phyloP scores from a whole-genome alignment of 1,284 basidiomycete species.

The Ganoderma leucocontextum region DNA sequence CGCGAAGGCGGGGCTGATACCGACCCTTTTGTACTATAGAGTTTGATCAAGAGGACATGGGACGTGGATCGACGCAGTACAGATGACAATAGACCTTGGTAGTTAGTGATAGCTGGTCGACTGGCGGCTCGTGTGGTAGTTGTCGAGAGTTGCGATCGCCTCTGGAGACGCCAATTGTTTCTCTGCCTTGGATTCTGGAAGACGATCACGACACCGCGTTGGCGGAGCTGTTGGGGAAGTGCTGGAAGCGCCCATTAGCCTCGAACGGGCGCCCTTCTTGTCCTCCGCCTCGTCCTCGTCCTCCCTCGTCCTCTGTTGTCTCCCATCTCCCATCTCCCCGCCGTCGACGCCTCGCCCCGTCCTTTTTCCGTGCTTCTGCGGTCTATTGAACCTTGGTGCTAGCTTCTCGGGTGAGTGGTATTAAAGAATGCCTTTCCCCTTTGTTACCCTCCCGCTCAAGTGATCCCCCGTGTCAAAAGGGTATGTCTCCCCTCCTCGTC shows the following conservation, averaged over 20 bases:
- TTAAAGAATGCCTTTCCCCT: slow-evolving; percentile 19
- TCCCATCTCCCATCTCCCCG: slow-evolving; percentile 2
- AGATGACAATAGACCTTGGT: background rate
- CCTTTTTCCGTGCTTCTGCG: slow-evolving; percentile 4
- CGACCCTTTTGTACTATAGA: background rate
- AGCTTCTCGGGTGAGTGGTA: slow-evolving; percentile 28
- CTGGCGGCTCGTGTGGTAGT: background rate
- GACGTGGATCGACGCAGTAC: background rate
- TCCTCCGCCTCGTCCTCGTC: slow-evolving; percentile 8
- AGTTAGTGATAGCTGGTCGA: background rate
- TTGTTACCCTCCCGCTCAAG: slow-evolving; percentile 22
- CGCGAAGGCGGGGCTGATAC: background rate
- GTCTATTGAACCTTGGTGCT: background rate
- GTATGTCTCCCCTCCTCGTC: slow-evolving; percentile 23
- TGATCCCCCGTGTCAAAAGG: slow-evolving; percentile 20
- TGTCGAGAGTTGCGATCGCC: background rate
- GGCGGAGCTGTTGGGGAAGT: background rate
- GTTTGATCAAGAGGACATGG: background rate
- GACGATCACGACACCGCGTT: slow-evolving; percentile 30
- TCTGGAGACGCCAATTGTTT: background rate
- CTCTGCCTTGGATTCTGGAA: background rate
- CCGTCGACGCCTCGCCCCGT: slow-evolving; percentile 6
- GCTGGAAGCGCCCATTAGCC: slow-evolving; percentile 17
- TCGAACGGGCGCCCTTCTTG: slow-evolving; percentile 16
- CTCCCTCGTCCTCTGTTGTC: background rate